Evolutionary conservation across 768 basidiomycete species (phyloP).

Genomic region (Galerina marginata): DNA sequence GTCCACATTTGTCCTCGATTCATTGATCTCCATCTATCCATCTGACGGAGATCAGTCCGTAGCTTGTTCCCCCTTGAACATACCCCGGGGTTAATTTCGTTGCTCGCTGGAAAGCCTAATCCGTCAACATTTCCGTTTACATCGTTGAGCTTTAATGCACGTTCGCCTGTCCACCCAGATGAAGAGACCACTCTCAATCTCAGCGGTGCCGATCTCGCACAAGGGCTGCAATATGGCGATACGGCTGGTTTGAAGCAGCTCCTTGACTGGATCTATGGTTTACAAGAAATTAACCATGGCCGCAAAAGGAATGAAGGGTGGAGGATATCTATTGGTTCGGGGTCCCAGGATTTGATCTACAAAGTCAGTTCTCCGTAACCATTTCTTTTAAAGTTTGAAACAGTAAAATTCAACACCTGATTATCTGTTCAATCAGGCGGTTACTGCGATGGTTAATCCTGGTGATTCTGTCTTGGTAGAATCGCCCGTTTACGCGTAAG

Average conservation of each 20-base stretch:
- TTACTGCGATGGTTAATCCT: constrained; percentile 71
- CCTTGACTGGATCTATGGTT: constrained; percentile 66
- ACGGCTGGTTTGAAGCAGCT: constrained; percentile 74
- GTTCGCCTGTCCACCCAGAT: constrained; percentile 50
- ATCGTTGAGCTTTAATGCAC: constrained; percentile 69
- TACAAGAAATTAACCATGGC: constrained; percentile 76
- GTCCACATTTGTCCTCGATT: constrained; percentile 24
- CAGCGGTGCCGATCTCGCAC: constrained; percentile 60
- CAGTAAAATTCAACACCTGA: neutral
- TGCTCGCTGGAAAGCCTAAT: constrained; percentile 94
- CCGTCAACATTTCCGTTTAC: constrained; percentile 90
- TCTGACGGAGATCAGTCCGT: constrained; percentile 51
- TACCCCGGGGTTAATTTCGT: constrained; percentile 75
- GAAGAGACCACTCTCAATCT: constrained; percentile 59
- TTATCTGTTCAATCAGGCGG: constrained; percentile 53
- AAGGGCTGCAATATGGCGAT: constrained; percentile 77
- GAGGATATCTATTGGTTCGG: constrained; percentile 77
- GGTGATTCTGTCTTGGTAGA: constrained; percentile 87
- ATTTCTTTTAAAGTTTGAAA: neutral
- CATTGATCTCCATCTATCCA: constrained; percentile 2
- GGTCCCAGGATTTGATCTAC: constrained; percentile 88
- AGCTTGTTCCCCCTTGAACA: constrained; percentile 80
- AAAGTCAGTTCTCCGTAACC: constrained; percentile 57
- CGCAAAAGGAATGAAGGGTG: constrained; percentile 69
- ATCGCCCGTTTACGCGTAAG: constrained; percentile 78